Percentiles rank a stretch among this genome's conserved stretches.
Evolutionary conservation across 2,329 filamentous ascomycete species (phyloP).

Genomic region (Scopulariopsis brevicaulis): DNA sequence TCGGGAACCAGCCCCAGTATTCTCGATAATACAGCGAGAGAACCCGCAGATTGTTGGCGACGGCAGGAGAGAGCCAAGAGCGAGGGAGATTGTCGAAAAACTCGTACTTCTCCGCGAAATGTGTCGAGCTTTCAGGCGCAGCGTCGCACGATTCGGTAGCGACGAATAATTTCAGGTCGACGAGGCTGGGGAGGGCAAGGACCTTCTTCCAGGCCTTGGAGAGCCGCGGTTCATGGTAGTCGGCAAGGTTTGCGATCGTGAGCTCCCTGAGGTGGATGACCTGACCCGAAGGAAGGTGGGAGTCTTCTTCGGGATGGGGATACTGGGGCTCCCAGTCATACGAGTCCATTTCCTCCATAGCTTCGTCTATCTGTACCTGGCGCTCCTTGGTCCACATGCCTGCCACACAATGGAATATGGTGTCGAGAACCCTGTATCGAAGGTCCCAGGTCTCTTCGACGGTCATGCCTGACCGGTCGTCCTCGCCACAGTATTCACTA

Average conservation of each 20-base stretch:
- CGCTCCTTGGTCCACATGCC: not conserved
- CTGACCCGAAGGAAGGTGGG: not conserved
- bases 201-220: not conserved
- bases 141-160: not conserved
- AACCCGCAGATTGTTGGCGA: slow-evolving; percentile 15
- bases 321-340: not conserved
- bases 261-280: not conserved
- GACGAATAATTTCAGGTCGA: not conserved
- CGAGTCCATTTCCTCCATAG: not conserved
- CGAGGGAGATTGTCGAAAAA: slow-evolving; percentile 11
- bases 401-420: not conserved
- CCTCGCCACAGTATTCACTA: not conserved
- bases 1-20: slow-evolving; percentile 27
- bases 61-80: slow-evolving; percentile 10
- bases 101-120: slow-evolving; percentile 7
- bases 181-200: not conserved
- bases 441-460: not conserved
- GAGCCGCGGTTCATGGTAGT: not conserved
- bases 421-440: not conserved
- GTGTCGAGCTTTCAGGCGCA: not conserved
- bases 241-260: not conserved
- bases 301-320: not conserved
- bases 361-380: not conserved
- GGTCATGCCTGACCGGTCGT: not conserved
- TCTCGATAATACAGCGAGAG: slow-evolving; percentile 23